Evolutionary conservation across 768 basidiomycete species (phyloP), one percentile per base, ranked within the genome.

Genomic region (button mushroom (Agaricus bisporus)): DNA sequence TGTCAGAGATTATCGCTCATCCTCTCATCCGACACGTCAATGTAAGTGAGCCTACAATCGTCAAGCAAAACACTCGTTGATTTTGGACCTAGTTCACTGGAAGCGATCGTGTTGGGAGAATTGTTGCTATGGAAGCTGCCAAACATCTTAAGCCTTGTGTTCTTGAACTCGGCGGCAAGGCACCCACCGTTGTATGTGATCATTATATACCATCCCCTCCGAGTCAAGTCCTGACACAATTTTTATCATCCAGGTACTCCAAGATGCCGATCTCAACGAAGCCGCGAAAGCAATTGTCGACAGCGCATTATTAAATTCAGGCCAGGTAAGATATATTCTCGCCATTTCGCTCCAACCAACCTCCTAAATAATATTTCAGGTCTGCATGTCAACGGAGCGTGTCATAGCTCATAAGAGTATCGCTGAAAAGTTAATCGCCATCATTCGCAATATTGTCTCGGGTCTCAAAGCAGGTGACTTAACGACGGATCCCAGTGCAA

Each of bases 381-480:
- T 81, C 41, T 82, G 80, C 66, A 80, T 82, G 77, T 79, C 80
- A 1, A 76, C 79, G 7, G 79, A 80, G 59, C 75, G 80, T 6
- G 74, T 81, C n/a, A 77, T 82, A 41, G 75, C 74, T 28, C 77
- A 80, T 56, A 64, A 71, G 15, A 67, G 62, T 7, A 65, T 73
- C 11, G 69, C 74, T 9, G 64, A 70, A 0, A 51, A 52, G 1
- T 68, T 81, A 11, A 61, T 74, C 11, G 51, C 61, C 3, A 58
- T 68, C 9, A 61, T 82, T 14, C 64, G 64, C 35, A 51, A 57
- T 2, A 63, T 75, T 3, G 64, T 61, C 42, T 59, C 55, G 44
- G 48, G 58, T 5, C 56, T 80, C 32, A 74, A 68, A 37, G 75
- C 73, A 0, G 78, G 78, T 0, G 70, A 75, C 49, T 58, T 66